Conservation (phyloP, 768 basidiomycete genomes). For the Tylopilus plumbeoviolaceoides region DNA sequence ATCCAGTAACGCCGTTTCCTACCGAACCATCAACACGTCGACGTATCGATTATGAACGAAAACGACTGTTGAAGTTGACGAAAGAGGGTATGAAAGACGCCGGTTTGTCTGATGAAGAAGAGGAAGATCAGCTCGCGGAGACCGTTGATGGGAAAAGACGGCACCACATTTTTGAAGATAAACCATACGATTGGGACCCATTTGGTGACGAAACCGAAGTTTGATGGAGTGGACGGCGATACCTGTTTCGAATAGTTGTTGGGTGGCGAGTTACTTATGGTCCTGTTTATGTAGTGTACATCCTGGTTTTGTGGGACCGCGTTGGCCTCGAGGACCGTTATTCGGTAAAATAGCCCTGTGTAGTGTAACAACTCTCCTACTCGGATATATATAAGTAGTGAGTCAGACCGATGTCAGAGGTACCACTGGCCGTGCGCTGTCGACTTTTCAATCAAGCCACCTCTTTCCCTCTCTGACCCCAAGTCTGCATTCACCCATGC, state of each 20-base stretch:
- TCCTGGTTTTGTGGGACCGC: neutral
- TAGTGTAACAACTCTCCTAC: too few species aligned
- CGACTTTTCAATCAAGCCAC: too few species aligned
- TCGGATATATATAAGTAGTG: too few species aligned
- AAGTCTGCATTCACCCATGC: too few species aligned
- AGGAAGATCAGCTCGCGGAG: slow-evolving; percentile 17
- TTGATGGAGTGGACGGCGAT: neutral
- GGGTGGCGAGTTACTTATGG: neutral
- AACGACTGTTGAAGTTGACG: slow-evolving; percentile 26
- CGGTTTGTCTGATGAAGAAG: slow-evolving; percentile 23
- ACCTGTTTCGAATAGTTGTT: neutral
- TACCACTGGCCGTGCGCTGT: too few species aligned
- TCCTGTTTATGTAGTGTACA: slow-evolving; percentile 8
- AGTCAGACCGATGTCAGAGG: too few species aligned
- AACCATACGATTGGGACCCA: slow-evolving; percentile 28
- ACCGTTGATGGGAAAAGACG: slow-evolving; percentile 5
- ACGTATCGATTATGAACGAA: slow-evolving; percentile 30
- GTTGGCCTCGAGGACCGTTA: neutral
- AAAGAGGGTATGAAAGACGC: slow-evolving; percentile 28
- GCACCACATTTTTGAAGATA: slow-evolving; percentile 26
- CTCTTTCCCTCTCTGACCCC: too few species aligned
- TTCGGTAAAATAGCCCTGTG: neutral
- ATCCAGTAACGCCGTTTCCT: slow-evolving; percentile 30
- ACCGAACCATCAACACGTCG: slow-evolving; percentile 23
- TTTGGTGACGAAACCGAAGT: slow-evolving; percentile 23